phyloP scores from a whole-genome alignment of 768 basidiomycete species.

The Collybia mongolica region DNA sequence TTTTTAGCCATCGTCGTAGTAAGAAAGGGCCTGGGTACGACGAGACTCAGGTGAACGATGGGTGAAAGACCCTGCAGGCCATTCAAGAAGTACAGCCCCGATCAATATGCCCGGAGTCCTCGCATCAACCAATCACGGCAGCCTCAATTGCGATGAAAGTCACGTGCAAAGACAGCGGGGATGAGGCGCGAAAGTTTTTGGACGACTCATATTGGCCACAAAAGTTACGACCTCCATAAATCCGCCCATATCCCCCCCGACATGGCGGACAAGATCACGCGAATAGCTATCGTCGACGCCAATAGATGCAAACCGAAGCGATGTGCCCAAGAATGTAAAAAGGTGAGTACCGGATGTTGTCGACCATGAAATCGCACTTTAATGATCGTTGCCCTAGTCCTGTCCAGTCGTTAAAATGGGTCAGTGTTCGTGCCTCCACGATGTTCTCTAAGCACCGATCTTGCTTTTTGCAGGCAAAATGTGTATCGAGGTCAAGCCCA shows the following conservation, averaged over 20 bases:
- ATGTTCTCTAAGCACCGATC: not conserved
- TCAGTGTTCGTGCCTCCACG: constrained; percentile 1
- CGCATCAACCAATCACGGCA: too few relatives aligned
- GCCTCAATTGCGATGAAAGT: not conserved
- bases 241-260: constrained; percentile 14
- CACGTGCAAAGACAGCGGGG: constrained; percentile 14
- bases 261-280: constrained; percentile 95
- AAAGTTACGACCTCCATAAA: constrained; percentile 5
- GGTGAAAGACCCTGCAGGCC: too few relatives aligned
- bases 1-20: constrained; percentile 35
- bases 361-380: constrained; percentile 2
- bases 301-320: constrained; percentile 96
- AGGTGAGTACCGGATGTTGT: constrained; percentile 43
- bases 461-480: constrained; percentile 68
- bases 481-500: constrained; percentile 96
- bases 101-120: too few relatives aligned
- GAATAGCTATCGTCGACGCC: constrained; percentile 92
- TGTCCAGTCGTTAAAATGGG: constrained; percentile 27
- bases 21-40: constrained; percentile 2
- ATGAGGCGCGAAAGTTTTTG: constrained; percentile 15
- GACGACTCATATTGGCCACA: not conserved
- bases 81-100: too few relatives aligned
- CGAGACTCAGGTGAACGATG: not conserved
- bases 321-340: constrained; percentile 98
- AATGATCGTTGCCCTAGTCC: constrained; percentile 17